phyloP scores from a whole-genome alignment of 768 basidiomycete genomes.

The Termitomyces sp. region DNA sequence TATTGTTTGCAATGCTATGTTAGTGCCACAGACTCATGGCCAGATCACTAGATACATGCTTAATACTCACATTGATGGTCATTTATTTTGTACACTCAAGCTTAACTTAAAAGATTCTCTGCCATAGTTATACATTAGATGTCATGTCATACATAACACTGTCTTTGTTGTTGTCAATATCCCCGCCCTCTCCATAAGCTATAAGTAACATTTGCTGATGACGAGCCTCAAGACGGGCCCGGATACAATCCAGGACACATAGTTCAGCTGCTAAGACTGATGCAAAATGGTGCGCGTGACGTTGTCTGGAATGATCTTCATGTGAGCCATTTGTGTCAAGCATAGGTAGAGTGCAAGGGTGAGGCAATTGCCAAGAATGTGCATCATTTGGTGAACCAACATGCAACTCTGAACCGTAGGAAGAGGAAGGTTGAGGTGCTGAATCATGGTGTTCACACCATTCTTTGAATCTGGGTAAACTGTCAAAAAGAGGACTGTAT shows the following conservation, averaged over 20 bases:
- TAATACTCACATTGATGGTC: constrained; percentile 16
- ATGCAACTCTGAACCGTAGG: neutral
- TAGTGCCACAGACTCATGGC: constrained; percentile 6
- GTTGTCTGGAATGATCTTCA: too few relatives aligned
- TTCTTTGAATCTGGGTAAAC: neutral
- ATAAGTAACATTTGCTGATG: neutral
- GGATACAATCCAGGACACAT: too few relatives aligned
- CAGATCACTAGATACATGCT: constrained; percentile 7
- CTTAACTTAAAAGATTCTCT: constrained; percentile 1
- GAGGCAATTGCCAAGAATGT: neutral
- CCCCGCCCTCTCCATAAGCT: neutral
- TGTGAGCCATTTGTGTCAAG: too few relatives aligned
- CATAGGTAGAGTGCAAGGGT: too few relatives aligned
- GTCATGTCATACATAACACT: neutral
- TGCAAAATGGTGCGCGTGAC: too few relatives aligned
- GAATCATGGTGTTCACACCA: neutral
- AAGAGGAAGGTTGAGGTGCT: neutral
- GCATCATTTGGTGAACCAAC: neutral
- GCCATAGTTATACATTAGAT: neutral
- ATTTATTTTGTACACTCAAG: constrained; percentile 16
- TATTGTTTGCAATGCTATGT: constrained; percentile 10
- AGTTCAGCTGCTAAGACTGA: too few relatives aligned
- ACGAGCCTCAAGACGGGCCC: too few relatives aligned
- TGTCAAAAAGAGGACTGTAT: neutral
- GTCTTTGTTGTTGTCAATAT: neutral